Evolutionary conservation across 1,284 basidiomycete genomes (phyloP), one percentile per base, ranked within the genome.

Genomic region (Fomitopsis palustris): DNA sequence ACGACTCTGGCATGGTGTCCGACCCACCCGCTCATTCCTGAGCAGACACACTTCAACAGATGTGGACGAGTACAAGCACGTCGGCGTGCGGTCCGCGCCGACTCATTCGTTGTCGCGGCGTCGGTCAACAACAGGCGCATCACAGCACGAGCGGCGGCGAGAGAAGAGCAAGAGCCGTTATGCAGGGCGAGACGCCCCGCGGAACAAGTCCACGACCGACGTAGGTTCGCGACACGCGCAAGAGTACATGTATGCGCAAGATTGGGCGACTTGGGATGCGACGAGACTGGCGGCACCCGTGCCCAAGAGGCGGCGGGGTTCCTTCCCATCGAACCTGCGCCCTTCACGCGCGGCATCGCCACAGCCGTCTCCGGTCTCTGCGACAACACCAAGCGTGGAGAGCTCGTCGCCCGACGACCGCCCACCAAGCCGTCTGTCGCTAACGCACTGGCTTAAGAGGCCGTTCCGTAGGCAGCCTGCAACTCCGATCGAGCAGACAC

Each of bases 1-100:
- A 64, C 69, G 52, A 81, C 65, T 85, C 42, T 74, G 83, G 33
- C 78, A 78, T n/a, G 74, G 71, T 23, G 75, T 76, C 51, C 72
- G 74, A 23, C 68, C 75, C 9, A 71, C 75, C 53, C 73, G 77
- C 56, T 65, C 76, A n/a, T 68, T 77, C 56, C 73, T 74, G n/a
- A 67, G 66, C 27, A 58, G 57, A 14, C 61, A 62, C 14, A 65
- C 67, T 12, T 2, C 23, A 29, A 29, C 45, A 31, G 63, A 67
- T 19, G 67, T 70, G 5, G 69, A 70, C 39, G 61, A 72, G 39
- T 57, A 64, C 49, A 62, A 70, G 31, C 39, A 66, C 21, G 64
- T 74, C 12, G 78, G 74, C 37, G 70, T 72, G 54, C 70, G 65
- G 23, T 72, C 70, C 14, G 69, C 66, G 43, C 71, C 71, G 8